Base-by-base conservation (phyloP, 2,329 filamentous ascomycete species). In the Endothia cerciana region DNA sequence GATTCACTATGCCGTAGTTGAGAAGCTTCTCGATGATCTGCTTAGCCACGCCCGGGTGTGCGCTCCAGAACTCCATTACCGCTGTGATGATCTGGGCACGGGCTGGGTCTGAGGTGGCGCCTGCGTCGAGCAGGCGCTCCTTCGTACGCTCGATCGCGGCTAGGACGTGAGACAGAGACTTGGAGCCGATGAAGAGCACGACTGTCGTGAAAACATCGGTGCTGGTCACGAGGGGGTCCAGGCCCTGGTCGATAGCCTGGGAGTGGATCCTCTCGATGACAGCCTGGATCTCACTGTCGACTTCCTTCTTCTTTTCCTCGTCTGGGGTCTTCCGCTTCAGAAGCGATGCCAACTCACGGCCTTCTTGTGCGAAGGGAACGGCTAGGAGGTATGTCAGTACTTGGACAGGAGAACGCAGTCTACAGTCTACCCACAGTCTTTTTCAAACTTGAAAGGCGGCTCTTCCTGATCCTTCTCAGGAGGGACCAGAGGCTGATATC, bases 71-170 rank as follows among this genome's bases (percentile, higher is more conserved):
- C 49, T 89, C 85, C 82, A 97, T 92, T 47, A 98, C 93, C 4
- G 92, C 92, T 5, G 90, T 87, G 71, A 98, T 91, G 73, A 99
- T 97, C 78, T 99, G 95, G 51, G 89, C 86, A 49, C 93, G 88
- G 1, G 93, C 93, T 2, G 85, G 85, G 66, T 93, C 87, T 0
- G 91, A 94, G 56, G 88, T 85, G 1, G 89, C 84, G 0, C 92
- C 93, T 45, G 94, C 89, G 65, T 91, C 89, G 2, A 97, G 82
- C 0, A 99, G 87, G 38, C 93, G 89, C 63, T 94, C 92, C 79
- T 97, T 97, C 79, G 91, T 94, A 66, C 95, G 91, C 78, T 99
- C 95, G 70, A 99, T 97, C 76, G 92, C 97, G 10, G 94, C 96
- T 19, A 99, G 87, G 4, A 97, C 93, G 77, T 99, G 95, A 15